Percentiles rank a stretch among this genome's conserved stretches.
phyloP scores from a whole-genome alignment of 2,329 filamentous ascomycete species.

The Aspergillus clavatus region DNA sequence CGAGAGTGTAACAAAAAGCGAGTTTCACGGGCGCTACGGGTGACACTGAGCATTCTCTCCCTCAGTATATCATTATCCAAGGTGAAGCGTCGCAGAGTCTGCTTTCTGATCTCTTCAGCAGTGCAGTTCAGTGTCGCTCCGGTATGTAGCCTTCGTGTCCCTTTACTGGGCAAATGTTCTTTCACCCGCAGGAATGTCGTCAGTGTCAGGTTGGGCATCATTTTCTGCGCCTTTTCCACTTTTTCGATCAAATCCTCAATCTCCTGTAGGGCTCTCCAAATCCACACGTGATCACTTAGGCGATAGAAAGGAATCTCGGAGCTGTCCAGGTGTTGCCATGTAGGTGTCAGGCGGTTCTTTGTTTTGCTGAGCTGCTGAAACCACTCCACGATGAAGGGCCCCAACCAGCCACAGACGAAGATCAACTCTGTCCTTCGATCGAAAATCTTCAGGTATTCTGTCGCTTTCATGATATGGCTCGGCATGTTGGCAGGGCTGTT shows the following conservation, averaged over 20 bases:
- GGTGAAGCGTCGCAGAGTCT: constrained; percentile 13
- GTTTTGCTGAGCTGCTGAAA: constrained; percentile 4
- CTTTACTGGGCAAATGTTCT: constrained; percentile 1
- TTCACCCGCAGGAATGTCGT: constrained; percentile 2
- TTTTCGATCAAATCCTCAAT: constrained; percentile 11
- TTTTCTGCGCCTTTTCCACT: constrained; percentile 3
- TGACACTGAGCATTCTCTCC: constrained; percentile 15
- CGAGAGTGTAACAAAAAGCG: constrained; percentile 15
- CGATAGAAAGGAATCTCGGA: constrained; percentile 14
- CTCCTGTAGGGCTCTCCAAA: constrained; percentile 13
- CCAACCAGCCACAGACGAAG: constrained; percentile 12
- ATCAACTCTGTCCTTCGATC: constrained; percentile 2
- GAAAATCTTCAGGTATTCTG: constrained; percentile 11
- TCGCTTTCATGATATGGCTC: constrained; percentile 15
- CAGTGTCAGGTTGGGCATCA: background rate
- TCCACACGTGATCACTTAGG: constrained; percentile 15
- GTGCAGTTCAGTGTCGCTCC: constrained; percentile 8
- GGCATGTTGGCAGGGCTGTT: constrained; percentile 11
- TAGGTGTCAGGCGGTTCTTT: constrained; percentile 12
- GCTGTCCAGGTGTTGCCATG: constrained; percentile 11
- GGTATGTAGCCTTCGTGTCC: background rate
- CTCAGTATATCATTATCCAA: constrained; percentile 13
- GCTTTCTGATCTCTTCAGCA: constrained; percentile 11
- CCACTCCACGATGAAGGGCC: constrained; percentile 5
- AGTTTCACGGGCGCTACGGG: constrained; percentile 13